Base-by-base conservation (phyloP, 2,329 filamentous ascomycete genomes). In the Triangularia verruculosa region DNA sequence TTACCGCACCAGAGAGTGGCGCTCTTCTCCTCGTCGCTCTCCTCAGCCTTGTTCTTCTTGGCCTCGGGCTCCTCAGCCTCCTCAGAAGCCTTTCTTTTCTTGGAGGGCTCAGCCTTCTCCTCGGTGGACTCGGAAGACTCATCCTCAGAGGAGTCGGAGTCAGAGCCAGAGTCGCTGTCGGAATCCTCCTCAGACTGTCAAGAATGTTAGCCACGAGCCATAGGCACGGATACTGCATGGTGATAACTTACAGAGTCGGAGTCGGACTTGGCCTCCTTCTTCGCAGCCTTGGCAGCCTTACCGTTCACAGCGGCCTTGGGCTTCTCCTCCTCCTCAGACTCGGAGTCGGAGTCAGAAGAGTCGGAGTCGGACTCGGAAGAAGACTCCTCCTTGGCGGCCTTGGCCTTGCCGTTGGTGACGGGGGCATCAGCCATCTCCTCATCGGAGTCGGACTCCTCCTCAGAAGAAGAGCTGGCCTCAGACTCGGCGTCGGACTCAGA, bases 1-100 rank as follows among this genome's bases (percentile, higher is more conserved):
- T 92, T 94, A 71, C 93, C 93, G 69, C 93, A 87, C 78, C 96
- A 97, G 61, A 97, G 87, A 72, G 93, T 96, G 69, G 81, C 80
- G 72, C 81, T 76, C 64, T 82, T 76, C 64, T 76, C 81, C 59
- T 74, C 76, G 51, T 74, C 77, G 61, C 86, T 83, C 53, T 39
- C 66, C 80, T 87, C 84, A 34, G 82, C 83, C 83, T 90, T 90
- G 74, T 80, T 78, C 83, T 90, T 91, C 85, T 91, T 92, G 65
- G 83, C 43, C 34, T 59, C 74, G 34, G 83, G 77, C 60, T 79
- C 76, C 63, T 81, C 79, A 61, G 78, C 75, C 63, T 73, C 72
- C 59, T 73, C 80, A 65, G 86, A 84, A 60, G 85, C 86, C 83
- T 89, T 89, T 77, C 86, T 85, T 84, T 89, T 89, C 83, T 88